Evolutionary conservation across 805 yeast genomes (phyloP), one percentile per base, ranked within the genome.

Genomic region (Candida fluviatilis): DNA sequence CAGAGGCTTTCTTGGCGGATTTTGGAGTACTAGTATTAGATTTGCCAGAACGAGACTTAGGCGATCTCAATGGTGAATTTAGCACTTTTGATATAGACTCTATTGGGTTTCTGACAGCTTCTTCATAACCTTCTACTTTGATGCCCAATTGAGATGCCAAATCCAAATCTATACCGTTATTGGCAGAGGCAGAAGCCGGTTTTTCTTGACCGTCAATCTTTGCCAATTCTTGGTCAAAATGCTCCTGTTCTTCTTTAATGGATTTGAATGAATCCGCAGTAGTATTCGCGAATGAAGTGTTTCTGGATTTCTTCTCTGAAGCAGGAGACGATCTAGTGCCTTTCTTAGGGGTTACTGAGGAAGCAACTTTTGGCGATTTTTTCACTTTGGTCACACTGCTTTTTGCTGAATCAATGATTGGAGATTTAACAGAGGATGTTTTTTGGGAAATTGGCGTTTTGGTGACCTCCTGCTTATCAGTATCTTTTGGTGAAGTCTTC

Each of bases 131-230:
- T 46, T 43, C 50, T 21, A 51, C 44, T 5, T 48, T 47, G 12
- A 59, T 48, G 4, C 65, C 58, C 36, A 68, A 49, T 26, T 61
- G 60, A 18, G 66, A 51, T 1, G 71, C 71, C 41, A 70, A 60
- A 5, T 53, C 62, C 14, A 35, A 14, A n/a, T 31, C 40, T 13
- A 43, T 14, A 17, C 10, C 29, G 27, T 18, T 8, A n/a, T 26
- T 18, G 13, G 12, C 27, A 11, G 39, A 34, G 7, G 45, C 28
- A 31, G 35, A 35, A 5, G 38, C 28, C 11, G 30, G 32, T 7
- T 41, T 38, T 2, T 46, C 37, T 11, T 7, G 7, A 13, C 15
- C 15, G 26, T 47, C 47, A 7, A 53, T 53, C n/a, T 43, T 36
- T 14, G 36, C 38, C 34, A 54, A 46, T 18, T 41, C 45, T 14